Conservation (phyloP, 768 basidiomycete genomes). For the Tricholoma matsutake region DNA sequence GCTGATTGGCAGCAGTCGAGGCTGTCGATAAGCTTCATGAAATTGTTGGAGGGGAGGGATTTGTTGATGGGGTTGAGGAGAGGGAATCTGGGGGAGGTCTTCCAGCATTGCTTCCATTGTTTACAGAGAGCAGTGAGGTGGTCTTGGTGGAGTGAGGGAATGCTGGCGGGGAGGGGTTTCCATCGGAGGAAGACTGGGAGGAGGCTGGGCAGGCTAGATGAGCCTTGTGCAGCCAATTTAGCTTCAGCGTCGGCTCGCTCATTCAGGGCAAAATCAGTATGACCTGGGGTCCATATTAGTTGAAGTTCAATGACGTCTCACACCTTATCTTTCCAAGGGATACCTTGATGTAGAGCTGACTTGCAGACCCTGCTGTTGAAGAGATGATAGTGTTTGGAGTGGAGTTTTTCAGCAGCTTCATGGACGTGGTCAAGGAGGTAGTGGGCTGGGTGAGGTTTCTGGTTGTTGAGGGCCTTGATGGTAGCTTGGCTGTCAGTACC, state of each 20-base stretch:
- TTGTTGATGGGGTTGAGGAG: slow-evolving; percentile 4
- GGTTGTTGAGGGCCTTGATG: neutral
- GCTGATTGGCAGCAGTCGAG: too few species aligned
- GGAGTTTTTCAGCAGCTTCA: neutral
- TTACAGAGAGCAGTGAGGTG: neutral
- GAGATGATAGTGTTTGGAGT: neutral
- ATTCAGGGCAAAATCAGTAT: slow-evolving; percentile 8
- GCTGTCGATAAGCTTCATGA: neutral
- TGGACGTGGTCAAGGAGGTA: slow-evolving; percentile 6
- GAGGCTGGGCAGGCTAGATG: neutral
- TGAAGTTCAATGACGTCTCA: neutral
- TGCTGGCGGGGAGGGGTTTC: slow-evolving; percentile 13
- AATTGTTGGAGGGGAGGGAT: slow-evolving; percentile 10
- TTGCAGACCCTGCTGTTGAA: neutral
- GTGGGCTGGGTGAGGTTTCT: neutral
- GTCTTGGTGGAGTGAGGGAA: slow-evolving; percentile 11
- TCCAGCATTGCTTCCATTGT: slow-evolving; percentile 9
- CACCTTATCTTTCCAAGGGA: neutral
- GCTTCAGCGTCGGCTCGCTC: slow-evolving; percentile 7
- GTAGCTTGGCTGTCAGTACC: slow-evolving; percentile 11
- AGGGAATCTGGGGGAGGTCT: slow-evolving; percentile 3
- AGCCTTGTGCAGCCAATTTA: slow-evolving; percentile 3
- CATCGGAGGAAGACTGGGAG: neutral
- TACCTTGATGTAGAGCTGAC: neutral
- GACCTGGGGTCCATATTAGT: slow-evolving; percentile 8